phyloP scores from a whole-genome alignment of 768 basidiomycete species.

The Fistulinella prunicolor region DNA sequence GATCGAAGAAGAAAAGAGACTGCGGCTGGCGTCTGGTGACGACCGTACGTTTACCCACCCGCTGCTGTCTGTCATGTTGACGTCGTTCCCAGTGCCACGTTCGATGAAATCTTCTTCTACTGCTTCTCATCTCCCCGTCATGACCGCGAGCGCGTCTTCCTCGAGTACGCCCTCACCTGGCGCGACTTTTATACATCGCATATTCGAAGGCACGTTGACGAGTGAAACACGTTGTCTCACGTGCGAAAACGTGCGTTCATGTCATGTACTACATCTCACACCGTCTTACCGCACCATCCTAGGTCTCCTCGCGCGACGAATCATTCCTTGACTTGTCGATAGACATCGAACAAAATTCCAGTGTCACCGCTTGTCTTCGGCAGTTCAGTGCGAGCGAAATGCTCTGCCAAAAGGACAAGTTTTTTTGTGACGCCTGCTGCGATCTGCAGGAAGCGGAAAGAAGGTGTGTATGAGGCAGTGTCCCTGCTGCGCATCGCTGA shows the following conservation, averaged over 20 bases:
- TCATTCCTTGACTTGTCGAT: conserved; percentile 97
- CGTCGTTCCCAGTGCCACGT: conserved; percentile 46
- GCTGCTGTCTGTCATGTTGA: conserved; percentile 5
- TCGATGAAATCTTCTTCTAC: conserved; percentile 58
- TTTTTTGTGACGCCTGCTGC: conserved; percentile 96
- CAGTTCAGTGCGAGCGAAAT: conserved; percentile 98
- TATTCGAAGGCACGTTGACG: conserved; percentile 92
- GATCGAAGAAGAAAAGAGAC: conserved; percentile 69
- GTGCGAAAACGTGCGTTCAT: conserved; percentile 82
- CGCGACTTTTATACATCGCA: conserved; percentile 81
- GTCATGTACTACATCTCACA: conserved; percentile 3
- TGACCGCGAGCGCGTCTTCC: conserved; percentile 45
- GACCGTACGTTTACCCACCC: conserved; percentile 53
- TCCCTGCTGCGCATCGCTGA: conserved; percentile 9
- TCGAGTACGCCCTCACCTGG: conserved; percentile 46
- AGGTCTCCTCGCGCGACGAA: conserved; percentile 94
- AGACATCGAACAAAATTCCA: conserved; percentile 98
- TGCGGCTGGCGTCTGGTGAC: conserved; percentile 46
- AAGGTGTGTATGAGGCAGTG: conserved; percentile 48
- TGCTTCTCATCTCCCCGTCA: conserved; percentile 37
- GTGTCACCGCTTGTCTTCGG: conserved; percentile 91
- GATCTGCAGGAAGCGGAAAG: conserved; percentile 98
- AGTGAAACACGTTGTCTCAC: conserved; percentile 98
- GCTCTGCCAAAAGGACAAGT: conserved; percentile 97
- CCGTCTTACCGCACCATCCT: conserved; percentile 10